Evolutionary conservation across 2,329 filamentous ascomycete species (phyloP), one percentile per base, ranked within the genome.

Genomic region (Diaporthe batatas): DNA sequence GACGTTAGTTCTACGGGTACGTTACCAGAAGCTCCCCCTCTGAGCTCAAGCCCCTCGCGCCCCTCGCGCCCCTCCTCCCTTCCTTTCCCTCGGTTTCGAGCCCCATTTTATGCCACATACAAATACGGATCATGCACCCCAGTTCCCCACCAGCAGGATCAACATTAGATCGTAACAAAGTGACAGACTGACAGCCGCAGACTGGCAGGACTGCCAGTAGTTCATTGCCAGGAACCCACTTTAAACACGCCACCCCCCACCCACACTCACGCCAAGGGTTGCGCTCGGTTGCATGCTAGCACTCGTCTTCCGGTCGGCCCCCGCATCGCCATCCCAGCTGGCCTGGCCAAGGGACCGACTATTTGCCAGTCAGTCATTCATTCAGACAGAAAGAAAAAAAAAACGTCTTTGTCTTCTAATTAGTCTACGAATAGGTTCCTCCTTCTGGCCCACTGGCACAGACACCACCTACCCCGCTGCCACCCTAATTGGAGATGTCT

Each of bases 231-330:
- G 18, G 62, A 67, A 34, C 47, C 62, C 62, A 53, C 47, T 29
- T 67, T 67, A 67, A 53, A 53, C 62, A 67, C 62, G 62, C 62
- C 62, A 67, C 47, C 62, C 62, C 62, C 62, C 62, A 67, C 62
- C 62, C 62, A 67, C 47, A 67, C 62, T 12, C n/a, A 12, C 47
- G 32, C 62, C 62, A 67, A 67, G 47, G 21, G 32, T 5, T 34
- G 36, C 47, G 29, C 44, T 67, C 62, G 62, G 47, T 67, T 53
- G 44, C 62, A 53, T 39, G 62, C 62, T 53, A 53, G 47, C 21
- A 32, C 62, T 67, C 12, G 62, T 67, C 62, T 67, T 67, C 62
- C 62, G 62, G 47, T 39, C 16, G 44, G 62, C 32, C 62, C 62
- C 62, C 62, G 62, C 62, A 67, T 67, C 62, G 47, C 32, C 44